A percentile compares a stretch with the other conserved stretches of the same genome.
phyloP scores from a whole-genome alignment of 495 filamentous ascomycete genomes.

The Neurospora pannonica region DNA sequence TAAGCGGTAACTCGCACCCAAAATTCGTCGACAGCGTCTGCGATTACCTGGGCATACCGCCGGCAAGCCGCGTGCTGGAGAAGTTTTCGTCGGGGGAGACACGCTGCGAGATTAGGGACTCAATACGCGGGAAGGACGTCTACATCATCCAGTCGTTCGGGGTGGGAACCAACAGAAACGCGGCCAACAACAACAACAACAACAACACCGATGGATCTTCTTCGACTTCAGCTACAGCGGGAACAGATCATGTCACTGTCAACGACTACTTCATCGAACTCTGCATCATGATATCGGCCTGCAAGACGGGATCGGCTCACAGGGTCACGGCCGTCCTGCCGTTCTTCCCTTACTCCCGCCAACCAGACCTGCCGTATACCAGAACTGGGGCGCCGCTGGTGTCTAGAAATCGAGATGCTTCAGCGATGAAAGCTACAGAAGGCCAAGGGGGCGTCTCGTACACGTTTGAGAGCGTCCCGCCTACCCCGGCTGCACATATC shows the following conservation, averaged over 20 bases:
- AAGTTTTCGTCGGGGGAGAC: conserved; percentile 95
- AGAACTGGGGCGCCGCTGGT: conserved; percentile 77
- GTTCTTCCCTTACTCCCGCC: conserved; percentile 90
- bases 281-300: conserved; percentile 93
- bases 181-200: not conserved
- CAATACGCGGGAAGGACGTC: conserved; percentile 94
- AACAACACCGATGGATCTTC: not conserved
- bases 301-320: conserved; percentile 89
- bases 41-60: conserved; percentile 74
- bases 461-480: conserved; percentile 87
- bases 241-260: conserved; percentile 51
- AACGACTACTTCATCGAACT: conserved; percentile 95
- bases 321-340: conserved; percentile 89
- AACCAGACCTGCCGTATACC: conserved; percentile 93
- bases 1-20: conserved; percentile 89
- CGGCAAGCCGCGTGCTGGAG: conserved; percentile 68
- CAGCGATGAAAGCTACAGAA: conserved; percentile 47
- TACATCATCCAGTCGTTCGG: conserved; percentile 79
- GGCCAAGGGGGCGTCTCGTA: conserved; percentile 53
- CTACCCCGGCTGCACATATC: conserved; percentile 66
- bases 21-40: conserved; percentile 77
- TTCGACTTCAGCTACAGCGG: not conserved
- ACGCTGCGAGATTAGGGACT: conserved; percentile 89
- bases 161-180: not conserved
- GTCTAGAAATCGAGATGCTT: not conserved